Evolutionary conservation across 768 basidiomycete species (phyloP), one percentile per base, ranked within the genome.

Genomic region (Bullera alba): DNA sequence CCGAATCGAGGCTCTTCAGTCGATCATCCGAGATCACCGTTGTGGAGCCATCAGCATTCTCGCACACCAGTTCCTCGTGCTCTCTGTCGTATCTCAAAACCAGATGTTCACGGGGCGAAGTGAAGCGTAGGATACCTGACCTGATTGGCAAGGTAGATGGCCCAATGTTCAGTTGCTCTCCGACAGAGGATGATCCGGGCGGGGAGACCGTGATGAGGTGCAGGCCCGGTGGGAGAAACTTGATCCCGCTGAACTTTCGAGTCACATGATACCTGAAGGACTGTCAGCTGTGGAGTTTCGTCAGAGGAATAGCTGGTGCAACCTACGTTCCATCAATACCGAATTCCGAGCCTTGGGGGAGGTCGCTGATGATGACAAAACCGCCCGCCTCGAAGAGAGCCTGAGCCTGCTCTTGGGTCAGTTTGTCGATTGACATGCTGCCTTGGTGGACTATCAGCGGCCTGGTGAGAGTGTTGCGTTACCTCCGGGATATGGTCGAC

Each of bases 141-240:
- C 72, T 63, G 8, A 74, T 62, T 10, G 69, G 63, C 5, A 73
- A 48, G 14, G 50, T 46, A 8, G 47, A 43, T 8, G 58, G 54
- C 4, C 53, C 58, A 5, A 48, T 46, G 15, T 34, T 50, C 4
- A 37, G 15, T n/a, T n/a, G n/a, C n/a, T n/a, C n/a, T 12, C 7
- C 25, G 5, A 37, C 7, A 5, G 46, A 30, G 6, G 50, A 32
- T 26, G 48, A 35, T n/a, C 51, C 25, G 25, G 58, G 55, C 4
- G 67, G 51, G 2, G 72, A 64, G 50, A 62, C 69, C 23, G 70
- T 60, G 45, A 75, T 63, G 25, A 76, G 52, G 50, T 76, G 75
- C 10, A 76, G 47, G 19, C 74, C 74, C 16, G 67, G 60, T 1
- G 75, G 74, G 10, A 76, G 45, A 53, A 75, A 64, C 53, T 76